Base-by-base conservation (phyloP, 345 rosid genomes). In the Melaleuca alternifolia region DNA sequence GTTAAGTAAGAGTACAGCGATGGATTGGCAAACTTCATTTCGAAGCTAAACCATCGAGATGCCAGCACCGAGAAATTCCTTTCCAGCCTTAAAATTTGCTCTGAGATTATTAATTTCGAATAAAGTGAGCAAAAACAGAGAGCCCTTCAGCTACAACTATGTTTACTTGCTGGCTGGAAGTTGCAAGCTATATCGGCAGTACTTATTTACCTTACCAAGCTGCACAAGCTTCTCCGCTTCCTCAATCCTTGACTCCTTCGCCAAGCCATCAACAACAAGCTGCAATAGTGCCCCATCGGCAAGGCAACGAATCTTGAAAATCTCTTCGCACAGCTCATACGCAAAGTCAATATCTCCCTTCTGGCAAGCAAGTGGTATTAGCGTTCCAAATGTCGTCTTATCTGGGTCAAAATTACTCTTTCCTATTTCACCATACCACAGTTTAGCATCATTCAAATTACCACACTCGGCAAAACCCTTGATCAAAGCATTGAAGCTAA, bases 191-290 rank as follows among this genome's bases (percentile, higher is more conserved):
- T 91, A 90, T 11, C 84, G 89, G 75, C 86, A 87, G 90, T 85
- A 90, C 82, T 87, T 89, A 85, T 89, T 91, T 5, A 87, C 57
- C 85, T 91, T 94, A 7, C 91, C 94, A 51, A 91, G 88, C 84
- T 94, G 83, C 90, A 92, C 94, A 26, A 96, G 89, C 91, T 92
- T 84, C 91, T 84, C 89, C 12, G 96, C 98, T 85, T 93, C 94
- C 83, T 93, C 91, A 50, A 82, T 62, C 93, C 82, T 94, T 16
- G 92, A 91, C 86, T 85, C 90, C 86, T 90, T 85, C 75, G 91
- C 90, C 92, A 94, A 89, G 51, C 81, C 84, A 85, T 92, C 94
- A 15, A 94, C 92, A 84, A 93, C 96, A 3, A 59, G 90, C 90
- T 94, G 95, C 86, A 92, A 86, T 85, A 92, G 18, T 44, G 88